Conservation (phyloP, 176 grass and related monocot genomes). For the Avena atlantica region DNA sequence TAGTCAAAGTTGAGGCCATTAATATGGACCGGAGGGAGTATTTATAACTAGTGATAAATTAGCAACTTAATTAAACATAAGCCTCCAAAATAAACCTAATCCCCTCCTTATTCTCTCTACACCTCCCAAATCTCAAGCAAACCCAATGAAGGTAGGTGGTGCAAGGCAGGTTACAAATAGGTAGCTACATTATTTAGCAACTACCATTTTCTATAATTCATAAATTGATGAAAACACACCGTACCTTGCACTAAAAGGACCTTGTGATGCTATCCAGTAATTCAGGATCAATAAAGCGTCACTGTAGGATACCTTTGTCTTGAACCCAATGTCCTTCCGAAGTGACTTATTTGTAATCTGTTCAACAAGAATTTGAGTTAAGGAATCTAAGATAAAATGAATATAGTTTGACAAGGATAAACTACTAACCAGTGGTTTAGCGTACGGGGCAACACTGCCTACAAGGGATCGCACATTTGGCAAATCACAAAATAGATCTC, state of each 20-base stretch:
- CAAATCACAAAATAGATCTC: constrained; percentile 62
- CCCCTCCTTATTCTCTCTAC: background rate
- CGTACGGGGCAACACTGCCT: constrained; percentile 60
- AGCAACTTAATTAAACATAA: background rate
- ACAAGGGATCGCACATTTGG: constrained; percentile 54
- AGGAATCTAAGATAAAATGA: constrained; percentile 17
- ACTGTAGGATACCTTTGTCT: constrained; percentile 49
- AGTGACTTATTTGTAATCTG: constrained; percentile 50
- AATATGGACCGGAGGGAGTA: background rate
- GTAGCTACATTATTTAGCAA: background rate
- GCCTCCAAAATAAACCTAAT: background rate
- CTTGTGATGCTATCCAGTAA: constrained; percentile 55
- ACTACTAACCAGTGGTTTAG: constrained; percentile 56
- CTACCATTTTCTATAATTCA: background rate
- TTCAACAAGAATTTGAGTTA: background rate
- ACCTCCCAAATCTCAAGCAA: background rate
- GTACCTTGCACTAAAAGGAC: constrained; percentile 58
- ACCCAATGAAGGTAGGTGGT: background rate
- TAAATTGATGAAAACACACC: constrained; percentile 1
- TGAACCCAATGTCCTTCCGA: constrained; percentile 65
- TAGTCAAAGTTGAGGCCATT: no score
- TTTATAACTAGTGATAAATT: background rate
- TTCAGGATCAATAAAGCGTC: constrained; percentile 57
- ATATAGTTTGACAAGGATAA: background rate
- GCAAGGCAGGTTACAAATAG: background rate